Percentiles rank a stretch among this genome's conserved stretches.
Conservation (phyloP, 345 rosid genomes). For the Camelina hispida region DNA sequence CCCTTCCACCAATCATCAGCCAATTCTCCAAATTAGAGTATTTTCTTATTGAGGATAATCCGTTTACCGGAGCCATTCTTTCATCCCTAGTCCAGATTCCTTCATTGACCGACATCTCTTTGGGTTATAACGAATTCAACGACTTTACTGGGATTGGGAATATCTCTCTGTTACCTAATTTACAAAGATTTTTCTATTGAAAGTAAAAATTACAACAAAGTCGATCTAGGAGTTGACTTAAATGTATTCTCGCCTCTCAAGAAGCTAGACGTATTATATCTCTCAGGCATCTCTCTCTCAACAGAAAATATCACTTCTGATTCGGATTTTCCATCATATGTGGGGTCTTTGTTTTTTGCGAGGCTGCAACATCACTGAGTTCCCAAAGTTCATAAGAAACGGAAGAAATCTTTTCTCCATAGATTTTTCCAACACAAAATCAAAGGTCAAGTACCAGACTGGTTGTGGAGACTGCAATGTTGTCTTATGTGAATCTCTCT, state of each 20-base stretch:
- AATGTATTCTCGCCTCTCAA: slow-evolving; percentile 3
- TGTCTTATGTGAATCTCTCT: accelerated
- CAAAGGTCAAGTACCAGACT: slow-evolving; percentile 10
- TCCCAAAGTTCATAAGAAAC: background rate
- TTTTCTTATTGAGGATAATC: accelerated
- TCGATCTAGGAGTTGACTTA: background rate
- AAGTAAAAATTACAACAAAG: background rate
- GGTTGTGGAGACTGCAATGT: background rate
- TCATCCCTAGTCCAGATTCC: background rate
- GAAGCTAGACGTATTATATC: background rate
- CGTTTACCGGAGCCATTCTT: background rate
- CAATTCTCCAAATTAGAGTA: background rate
- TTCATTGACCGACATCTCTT: background rate
- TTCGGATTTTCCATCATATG: background rate
- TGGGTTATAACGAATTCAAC: background rate
- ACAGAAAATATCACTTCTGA: background rate
- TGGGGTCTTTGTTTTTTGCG: accelerated
- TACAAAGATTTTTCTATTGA: accelerated
- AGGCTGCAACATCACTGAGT: background rate
- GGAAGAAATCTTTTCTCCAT: background rate
- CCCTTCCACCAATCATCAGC: background rate
- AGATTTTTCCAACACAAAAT: background rate
- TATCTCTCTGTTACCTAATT: background rate
- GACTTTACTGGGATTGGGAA: background rate
- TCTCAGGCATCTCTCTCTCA: background rate